A percentile compares a stretch with the other conserved stretches of the same genome.
Evolutionary conservation across 305 asterid genomes (phyloP).

Genomic region (Solanum hybrid): DNA sequence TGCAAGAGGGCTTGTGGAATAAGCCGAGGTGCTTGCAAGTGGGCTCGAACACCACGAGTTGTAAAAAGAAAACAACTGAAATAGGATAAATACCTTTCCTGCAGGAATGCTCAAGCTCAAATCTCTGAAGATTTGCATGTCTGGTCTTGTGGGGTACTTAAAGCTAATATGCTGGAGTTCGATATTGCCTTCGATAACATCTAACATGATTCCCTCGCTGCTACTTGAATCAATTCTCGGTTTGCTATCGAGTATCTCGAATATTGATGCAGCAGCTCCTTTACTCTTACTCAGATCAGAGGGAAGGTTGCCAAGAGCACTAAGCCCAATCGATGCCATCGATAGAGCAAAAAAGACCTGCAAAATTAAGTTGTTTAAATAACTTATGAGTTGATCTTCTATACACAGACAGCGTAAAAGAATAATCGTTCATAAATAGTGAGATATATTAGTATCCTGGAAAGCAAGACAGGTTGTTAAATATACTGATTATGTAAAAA

Average conservation of each 20-base stretch:
- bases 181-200: conserved; percentile 34
- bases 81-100: conserved; percentile 39
- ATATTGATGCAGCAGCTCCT: conserved; percentile 38
- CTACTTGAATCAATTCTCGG: conserved; percentile 40
- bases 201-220: conserved; percentile 22
- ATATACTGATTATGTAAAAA: neutral
- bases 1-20: neutral
- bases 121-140: conserved; percentile 37
- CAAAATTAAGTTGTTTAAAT: neutral
- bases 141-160: conserved; percentile 48
- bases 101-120: conserved; percentile 32
- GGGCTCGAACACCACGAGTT: neutral
- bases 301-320: conserved; percentile 22
- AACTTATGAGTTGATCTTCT: neutral
- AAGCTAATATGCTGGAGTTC: conserved; percentile 39
- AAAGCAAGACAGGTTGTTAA: neutral
- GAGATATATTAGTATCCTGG: neutral
- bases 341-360: conserved; percentile 57
- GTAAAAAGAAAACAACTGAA: neutral
- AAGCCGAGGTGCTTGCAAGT: neutral
- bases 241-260: conserved; percentile 38
- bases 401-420: neutral
- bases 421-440: neutral
- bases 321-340: conserved; percentile 34
- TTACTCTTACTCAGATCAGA: conserved; percentile 39